Percentiles rank a stretch among this genome's conserved stretches.
Evolutionary conservation across 2,329 filamentous ascomycete species (phyloP).

Genomic region (Colletotrichum theobromicola): DNA sequence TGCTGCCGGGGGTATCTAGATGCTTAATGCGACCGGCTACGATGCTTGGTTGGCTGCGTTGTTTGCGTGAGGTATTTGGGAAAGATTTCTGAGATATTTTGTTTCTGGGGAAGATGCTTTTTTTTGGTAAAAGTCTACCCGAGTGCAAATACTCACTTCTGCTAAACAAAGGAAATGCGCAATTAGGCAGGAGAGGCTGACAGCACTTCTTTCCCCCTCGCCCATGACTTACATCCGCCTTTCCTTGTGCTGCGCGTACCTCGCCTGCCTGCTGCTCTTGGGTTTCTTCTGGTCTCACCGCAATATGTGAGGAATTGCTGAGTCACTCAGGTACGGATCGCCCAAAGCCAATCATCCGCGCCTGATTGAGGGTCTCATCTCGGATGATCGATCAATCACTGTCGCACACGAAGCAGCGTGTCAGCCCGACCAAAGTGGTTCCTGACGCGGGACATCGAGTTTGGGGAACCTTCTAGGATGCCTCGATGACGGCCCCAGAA

Average conservation of each 20-base stretch:
- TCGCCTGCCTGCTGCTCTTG: not conserved
- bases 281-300: not conserved
- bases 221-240: not conserved
- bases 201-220: not conserved
- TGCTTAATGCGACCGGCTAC: not conserved
- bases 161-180: not conserved
- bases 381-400: not conserved
- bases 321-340: not conserved
- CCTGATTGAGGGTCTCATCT: not conserved
- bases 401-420: slow-evolving; percentile 3
- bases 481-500: not conserved
- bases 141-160: too few species aligned
- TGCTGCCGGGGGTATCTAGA: not conserved
- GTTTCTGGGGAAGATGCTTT: not conserved
- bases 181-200: not conserved
- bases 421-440: not conserved
- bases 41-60: not conserved
- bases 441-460: not conserved
- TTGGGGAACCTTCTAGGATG: slow-evolving; percentile 2
- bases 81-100: not conserved
- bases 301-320: not conserved
- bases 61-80: not conserved
- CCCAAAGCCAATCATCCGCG: not conserved
- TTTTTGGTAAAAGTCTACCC: not conserved
- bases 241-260: not conserved